phyloP scores from a whole-genome alignment of 805 yeast genomes.

The Myxozyma kluyveri region DNA sequence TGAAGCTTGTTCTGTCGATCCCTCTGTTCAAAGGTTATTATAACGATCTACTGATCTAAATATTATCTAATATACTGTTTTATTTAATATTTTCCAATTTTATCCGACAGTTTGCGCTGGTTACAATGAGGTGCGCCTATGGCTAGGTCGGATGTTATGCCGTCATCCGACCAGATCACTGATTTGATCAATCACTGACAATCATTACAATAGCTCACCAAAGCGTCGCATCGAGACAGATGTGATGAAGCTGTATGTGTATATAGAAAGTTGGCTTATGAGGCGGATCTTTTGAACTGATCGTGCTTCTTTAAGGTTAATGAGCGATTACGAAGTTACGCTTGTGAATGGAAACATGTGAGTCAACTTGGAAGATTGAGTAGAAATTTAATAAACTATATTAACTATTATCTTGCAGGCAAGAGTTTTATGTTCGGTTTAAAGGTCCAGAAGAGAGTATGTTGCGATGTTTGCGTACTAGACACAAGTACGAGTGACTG shows the following conservation, averaged over 20 bases:
- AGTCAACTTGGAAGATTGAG: conserved; percentile 13
- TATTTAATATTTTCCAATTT: too few relatives aligned
- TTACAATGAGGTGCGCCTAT: neutral
- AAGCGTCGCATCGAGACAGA: conserved; percentile 87
- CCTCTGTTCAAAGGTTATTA: too few relatives aligned
- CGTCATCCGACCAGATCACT: too few relatives aligned
- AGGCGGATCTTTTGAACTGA: neutral
- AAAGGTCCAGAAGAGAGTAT: conserved; percentile 72
- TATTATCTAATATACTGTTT: too few relatives aligned
- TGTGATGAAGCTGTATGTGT: conserved; percentile 81
- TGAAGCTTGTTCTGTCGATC: too few relatives aligned
- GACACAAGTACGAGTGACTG: neutral
- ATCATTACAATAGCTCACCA: conserved; percentile 50
- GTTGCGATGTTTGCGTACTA: conserved; percentile 26
- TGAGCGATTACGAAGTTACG: conserved; percentile 89
- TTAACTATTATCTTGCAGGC: conserved; percentile 43
- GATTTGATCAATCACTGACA: neutral
- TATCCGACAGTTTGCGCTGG: neutral
- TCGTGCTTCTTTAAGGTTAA: conserved; percentile 46
- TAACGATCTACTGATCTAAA: too few relatives aligned
- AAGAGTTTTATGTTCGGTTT: conserved; percentile 81
- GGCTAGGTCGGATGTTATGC: neutral
- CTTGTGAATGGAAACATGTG: conserved; percentile 72
- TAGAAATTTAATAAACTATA: neutral
- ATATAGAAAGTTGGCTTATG: neutral